Conservation (phyloP, 2,329 filamentous ascomycete species). For the Monosporascus ibericus region DNA sequence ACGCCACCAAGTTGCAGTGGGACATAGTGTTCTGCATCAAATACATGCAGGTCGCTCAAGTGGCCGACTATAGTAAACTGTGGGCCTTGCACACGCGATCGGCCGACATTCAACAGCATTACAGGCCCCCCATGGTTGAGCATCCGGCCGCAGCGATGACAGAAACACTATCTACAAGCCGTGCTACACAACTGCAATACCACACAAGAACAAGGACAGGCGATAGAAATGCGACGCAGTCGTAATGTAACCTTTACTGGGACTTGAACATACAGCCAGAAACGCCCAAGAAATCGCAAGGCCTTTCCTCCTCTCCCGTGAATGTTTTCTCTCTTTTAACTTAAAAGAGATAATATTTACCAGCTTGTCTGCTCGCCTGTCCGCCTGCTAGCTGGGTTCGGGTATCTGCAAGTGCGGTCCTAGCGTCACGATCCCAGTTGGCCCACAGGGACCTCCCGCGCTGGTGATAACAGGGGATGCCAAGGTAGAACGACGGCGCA, state of each 20-base stretch:
- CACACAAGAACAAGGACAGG: too few species aligned
- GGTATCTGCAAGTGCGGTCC: background rate
- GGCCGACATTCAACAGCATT: too few species aligned
- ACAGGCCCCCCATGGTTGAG: too few species aligned
- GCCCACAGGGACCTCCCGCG: slow-evolving; percentile 19
- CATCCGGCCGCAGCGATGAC: too few species aligned
- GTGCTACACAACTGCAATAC: too few species aligned
- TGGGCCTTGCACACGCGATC: background rate
- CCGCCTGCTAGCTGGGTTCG: background rate
- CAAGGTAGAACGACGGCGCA: slow-evolving; percentile 13
- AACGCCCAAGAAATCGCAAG: too few species aligned
- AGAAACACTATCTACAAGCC: background rate
- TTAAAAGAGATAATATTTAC: too few species aligned
- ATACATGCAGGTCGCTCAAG: background rate
- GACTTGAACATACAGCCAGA: too few species aligned
- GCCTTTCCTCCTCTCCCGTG: background rate
- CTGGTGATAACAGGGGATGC: slow-evolving; percentile 15
- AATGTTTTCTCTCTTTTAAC: too few species aligned
- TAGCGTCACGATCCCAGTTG: slow-evolving; percentile 8
- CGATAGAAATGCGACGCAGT: too few species aligned
- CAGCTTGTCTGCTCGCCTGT: too few species aligned
- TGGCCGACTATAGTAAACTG: background rate
- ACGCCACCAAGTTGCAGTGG: background rate
- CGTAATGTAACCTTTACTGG: too few species aligned
- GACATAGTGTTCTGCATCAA: background rate